Conservation (phyloP, 148 eudicot species). For the Diospyros lotus region DNA sequence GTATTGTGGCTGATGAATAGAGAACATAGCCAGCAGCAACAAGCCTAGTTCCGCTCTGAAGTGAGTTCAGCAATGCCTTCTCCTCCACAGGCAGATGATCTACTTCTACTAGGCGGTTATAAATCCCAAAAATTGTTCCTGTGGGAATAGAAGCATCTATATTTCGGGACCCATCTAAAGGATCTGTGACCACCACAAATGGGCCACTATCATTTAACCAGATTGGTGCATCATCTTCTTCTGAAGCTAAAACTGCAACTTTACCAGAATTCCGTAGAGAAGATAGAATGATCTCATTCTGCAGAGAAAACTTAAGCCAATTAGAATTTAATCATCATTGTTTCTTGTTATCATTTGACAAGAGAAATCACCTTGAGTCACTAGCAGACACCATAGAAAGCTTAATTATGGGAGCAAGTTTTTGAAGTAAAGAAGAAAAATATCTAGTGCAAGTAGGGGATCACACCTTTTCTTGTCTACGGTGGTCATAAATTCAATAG, state of each 20-base stretch:
- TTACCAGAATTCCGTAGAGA: constrained; percentile 74
- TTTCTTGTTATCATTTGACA: not conserved
- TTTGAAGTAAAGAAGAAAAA: not conserved
- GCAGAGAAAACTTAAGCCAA: constrained; percentile 19
- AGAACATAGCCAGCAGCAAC: constrained; percentile 92
- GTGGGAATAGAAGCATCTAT: constrained; percentile 99
- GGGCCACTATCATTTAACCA: constrained; percentile 82
- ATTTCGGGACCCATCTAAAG: constrained; percentile 92
- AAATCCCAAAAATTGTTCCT: constrained; percentile 90
- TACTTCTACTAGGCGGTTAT: constrained; percentile 62
- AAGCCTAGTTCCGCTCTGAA: constrained; percentile 79
- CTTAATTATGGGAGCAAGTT: not conserved
- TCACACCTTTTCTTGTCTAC: not conserved
- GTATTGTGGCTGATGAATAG: constrained; percentile 95
- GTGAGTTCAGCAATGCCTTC: constrained; percentile 71
- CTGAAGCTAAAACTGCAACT: constrained; percentile 95
- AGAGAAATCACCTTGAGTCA: not conserved
- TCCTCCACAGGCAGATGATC: constrained; percentile 74
- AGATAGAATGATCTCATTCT: constrained; percentile 86
- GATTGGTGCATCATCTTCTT: constrained; percentile 91
- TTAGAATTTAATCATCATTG: not conserved
- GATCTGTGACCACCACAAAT: constrained; percentile 90
- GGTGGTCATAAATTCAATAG: not conserved
- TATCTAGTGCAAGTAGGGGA: not conserved
- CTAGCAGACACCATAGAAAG: not conserved